Evolutionary conservation across 179 eudicot species (phyloP).

Genomic region (Camellia oleifera): DNA sequence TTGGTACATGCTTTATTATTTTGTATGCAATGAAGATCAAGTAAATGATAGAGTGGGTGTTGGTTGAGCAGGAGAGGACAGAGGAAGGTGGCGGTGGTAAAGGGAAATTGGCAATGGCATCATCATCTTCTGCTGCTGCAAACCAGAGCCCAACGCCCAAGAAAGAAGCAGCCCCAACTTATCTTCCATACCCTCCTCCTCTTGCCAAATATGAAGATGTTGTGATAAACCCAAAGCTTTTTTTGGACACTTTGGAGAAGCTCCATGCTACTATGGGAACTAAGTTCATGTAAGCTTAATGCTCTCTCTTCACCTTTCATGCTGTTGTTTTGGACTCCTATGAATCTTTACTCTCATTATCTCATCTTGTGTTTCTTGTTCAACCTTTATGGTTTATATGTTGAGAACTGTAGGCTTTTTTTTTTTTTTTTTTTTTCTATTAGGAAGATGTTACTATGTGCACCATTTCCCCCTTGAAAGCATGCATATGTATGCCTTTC

Average conservation of each 20-base stretch:
- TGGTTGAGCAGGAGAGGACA: constrained; percentile 33
- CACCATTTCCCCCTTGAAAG: too few species aligned
- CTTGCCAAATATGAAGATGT: constrained; percentile 77
- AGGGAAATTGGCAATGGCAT: constrained; percentile 24
- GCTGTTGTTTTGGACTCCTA: neutral
- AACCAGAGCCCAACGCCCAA: constrained; percentile 16
- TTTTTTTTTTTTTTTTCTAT: too few species aligned
- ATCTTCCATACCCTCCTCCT: constrained; percentile 50
- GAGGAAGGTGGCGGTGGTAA: constrained; percentile 24
- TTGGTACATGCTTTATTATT: neutral
- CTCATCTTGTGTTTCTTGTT: neutral
- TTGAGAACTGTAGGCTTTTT: neutral
- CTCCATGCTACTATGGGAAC: constrained; percentile 84
- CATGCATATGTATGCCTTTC: too few species aligned
- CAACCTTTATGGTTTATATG: neutral
- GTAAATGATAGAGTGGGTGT: constrained; percentile 12
- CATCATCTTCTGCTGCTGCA: constrained; percentile 33
- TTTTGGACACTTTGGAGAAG: constrained; percentile 68
- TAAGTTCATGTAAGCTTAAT: constrained; percentile 71
- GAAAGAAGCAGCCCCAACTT: constrained; percentile 16
- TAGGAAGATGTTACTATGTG: too few species aligned
- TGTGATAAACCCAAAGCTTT: constrained; percentile 51
- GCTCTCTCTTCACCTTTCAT: neutral
- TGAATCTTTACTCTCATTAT: neutral
- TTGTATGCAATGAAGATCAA: constrained; percentile 13